Percentiles rank a stretch among this genome's conserved stretches.
Conservation (phyloP, 371 early-diverging fungal genomes). For the Actinomortierella ambigua region DNA sequence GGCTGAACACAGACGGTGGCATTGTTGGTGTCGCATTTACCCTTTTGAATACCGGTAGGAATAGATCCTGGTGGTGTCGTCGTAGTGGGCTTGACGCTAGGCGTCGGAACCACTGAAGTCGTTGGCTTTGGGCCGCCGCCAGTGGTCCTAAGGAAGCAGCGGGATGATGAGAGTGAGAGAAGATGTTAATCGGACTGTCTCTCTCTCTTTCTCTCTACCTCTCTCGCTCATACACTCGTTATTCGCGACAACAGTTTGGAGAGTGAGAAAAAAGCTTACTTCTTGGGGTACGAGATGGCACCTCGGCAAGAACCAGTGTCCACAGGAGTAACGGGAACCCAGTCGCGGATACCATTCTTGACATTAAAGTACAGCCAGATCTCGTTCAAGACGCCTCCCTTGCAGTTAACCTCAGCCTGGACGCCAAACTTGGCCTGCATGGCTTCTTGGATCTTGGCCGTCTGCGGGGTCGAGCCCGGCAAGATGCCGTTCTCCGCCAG, state of each 20-base stretch:
- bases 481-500: slow-evolving; percentile 47
- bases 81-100: slow-evolving; percentile 1
- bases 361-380: slow-evolving; percentile 38
- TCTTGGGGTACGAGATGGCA: slow-evolving; percentile 46
- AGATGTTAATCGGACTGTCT: not conserved
- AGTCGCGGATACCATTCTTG: slow-evolving; percentile 27
- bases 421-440: slow-evolving; percentile 39
- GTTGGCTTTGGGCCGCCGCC: not conserved
- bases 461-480: slow-evolving; percentile 49
- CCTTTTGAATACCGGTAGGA: slow-evolving; percentile 35
- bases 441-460: slow-evolving; percentile 42
- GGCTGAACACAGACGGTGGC: slow-evolving; percentile 42
- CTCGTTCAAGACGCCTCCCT: slow-evolving; percentile 40
- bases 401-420: slow-evolving; percentile 47
- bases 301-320: slow-evolving; percentile 49
- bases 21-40: slow-evolving; percentile 21
- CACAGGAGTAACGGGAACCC: slow-evolving; percentile 22
- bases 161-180: not conserved
- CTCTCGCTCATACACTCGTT: no score
- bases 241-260: no score
- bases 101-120: not conserved
- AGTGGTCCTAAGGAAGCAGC: not conserved
- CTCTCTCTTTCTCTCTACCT: not conserved
- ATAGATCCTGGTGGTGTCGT: slow-evolving; percentile 10
- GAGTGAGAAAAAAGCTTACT: slow-evolving; percentile 17